phyloP scores from a whole-genome alignment of 2,329 filamentous ascomycete genomes.

The Grosmannia serpens region DNA sequence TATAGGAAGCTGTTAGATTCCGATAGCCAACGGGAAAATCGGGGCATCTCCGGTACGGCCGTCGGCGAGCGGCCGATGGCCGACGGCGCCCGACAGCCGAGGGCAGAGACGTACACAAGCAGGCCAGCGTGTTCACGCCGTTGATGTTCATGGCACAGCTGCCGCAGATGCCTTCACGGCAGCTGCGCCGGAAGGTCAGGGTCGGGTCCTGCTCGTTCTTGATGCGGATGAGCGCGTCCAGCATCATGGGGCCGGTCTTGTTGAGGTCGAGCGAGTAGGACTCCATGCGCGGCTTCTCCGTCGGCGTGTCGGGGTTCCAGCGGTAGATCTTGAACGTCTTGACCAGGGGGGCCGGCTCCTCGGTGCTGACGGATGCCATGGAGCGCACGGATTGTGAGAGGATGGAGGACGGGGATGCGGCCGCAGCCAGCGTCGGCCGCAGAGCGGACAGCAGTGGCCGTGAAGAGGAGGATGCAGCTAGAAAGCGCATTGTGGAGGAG shows the following conservation, averaged over 20 bases:
- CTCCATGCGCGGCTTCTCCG: slow-evolving; percentile 92
- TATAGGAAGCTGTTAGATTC: slow-evolving; percentile 25
- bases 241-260: slow-evolving; percentile 97
- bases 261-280: slow-evolving; percentile 90
- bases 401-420: slow-evolving; percentile 11
- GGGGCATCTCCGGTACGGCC: not conserved
- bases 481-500: slow-evolving; percentile 40
- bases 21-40: not conserved
- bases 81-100: not conserved
- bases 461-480: slow-evolving; percentile 30
- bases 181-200: slow-evolving; percentile 88
- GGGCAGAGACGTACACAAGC: slow-evolving; percentile 65
- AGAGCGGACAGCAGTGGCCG: slow-evolving; percentile 10
- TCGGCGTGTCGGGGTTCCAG: slow-evolving; percentile 91
- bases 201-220: slow-evolving; percentile 99
- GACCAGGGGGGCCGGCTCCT: slow-evolving; percentile 51
- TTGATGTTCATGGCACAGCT: slow-evolving; percentile 99
- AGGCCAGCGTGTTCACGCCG: slow-evolving; percentile 94
- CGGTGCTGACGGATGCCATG: slow-evolving; percentile 40
- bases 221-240: slow-evolving; percentile 93
- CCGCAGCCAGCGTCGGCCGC: slow-evolving; percentile 25
- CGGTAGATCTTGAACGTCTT: slow-evolving; percentile 99
- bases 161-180: slow-evolving; percentile 95
- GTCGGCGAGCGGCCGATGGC: not conserved
- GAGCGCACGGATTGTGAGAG: slow-evolving; percentile 28